Evolutionary conservation across 73 alveolate genomes (phyloP).

Genomic region (Paramecium sonneborni): DNA sequence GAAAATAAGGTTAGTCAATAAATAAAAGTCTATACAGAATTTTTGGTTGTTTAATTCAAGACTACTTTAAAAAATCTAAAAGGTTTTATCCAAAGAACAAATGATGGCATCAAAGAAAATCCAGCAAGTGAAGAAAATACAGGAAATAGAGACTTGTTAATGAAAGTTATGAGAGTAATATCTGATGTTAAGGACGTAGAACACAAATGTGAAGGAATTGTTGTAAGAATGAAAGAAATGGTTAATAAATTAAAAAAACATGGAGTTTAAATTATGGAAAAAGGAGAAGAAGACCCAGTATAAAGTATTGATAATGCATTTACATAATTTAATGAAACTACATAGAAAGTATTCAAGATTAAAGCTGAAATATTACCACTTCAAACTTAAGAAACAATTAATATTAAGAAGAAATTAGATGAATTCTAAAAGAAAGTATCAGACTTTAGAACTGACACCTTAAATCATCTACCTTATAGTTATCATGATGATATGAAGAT

Average conservation of each 20-base stretch:
- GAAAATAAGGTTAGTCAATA: slow-evolving; percentile 86
- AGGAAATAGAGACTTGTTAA: slow-evolving; percentile 80
- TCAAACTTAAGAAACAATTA: slow-evolving; percentile 95
- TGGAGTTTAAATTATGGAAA: slow-evolving; percentile 82
- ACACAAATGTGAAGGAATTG: slow-evolving; percentile 80
- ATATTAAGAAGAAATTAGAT: slow-evolving; percentile 89
- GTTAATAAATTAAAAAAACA: slow-evolving; percentile 84
- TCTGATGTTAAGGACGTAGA: slow-evolving; percentile 92
- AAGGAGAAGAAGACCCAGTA: slow-evolving; percentile 69
- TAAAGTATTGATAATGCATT: slow-evolving; percentile 81
- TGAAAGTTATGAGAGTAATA: slow-evolving; percentile 93
- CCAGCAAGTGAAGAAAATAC: slow-evolving; percentile 84
- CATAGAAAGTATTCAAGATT: slow-evolving; percentile 94
- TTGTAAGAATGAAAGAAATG: slow-evolving; percentile 87
- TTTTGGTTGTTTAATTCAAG: slow-evolving; percentile 87
- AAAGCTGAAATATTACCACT: slow-evolving; percentile 98
- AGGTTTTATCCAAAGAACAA: slow-evolving; percentile 92
- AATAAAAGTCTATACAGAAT: slow-evolving; percentile 92
- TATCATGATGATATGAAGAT: slow-evolving; percentile 76
- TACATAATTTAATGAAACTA: slow-evolving; percentile 93
- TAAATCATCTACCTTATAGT: slow-evolving; percentile 88
- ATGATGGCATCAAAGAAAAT: slow-evolving; percentile 85
- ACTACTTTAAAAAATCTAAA: slow-evolving; percentile 84
- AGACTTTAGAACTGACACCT: slow-evolving; percentile 93
- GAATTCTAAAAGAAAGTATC: slow-evolving; percentile 87